phyloP scores from a whole-genome alignment of 2,329 filamentous ascomycete species.

The Colletotrichum australisinense region DNA sequence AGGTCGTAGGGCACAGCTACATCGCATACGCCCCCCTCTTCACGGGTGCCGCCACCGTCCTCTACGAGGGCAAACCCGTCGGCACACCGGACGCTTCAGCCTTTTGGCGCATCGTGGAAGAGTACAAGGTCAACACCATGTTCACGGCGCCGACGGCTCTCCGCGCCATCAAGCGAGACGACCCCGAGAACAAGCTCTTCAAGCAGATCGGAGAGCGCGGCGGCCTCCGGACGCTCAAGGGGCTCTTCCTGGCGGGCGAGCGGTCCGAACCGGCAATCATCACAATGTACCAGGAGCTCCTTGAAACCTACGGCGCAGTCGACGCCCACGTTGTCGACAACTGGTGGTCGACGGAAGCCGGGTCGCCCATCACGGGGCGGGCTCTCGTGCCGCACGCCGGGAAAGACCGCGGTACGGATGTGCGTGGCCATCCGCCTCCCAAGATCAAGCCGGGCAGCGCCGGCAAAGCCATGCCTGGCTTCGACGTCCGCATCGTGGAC shows the following conservation, averaged over 20 bases:
- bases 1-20: constrained; percentile 74
- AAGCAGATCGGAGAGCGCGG: constrained; percentile 71
- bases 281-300: constrained; percentile 80
- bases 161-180: constrained; percentile 87
- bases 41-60: constrained; percentile 84
- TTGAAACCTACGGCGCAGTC: constrained; percentile 73
- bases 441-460: constrained; percentile 85
- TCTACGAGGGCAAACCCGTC: constrained; percentile 95
- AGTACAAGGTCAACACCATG: constrained; percentile 85
- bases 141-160: constrained; percentile 91
- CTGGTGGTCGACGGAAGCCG: constrained; percentile 71
- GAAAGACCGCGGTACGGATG: constrained; percentile 58
- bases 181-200: constrained; percentile 78
- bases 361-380: constrained; percentile 68
- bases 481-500: constrained; percentile 86
- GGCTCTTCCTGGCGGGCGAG: constrained; percentile 89
- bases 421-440: constrained; percentile 55
- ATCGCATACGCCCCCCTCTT: constrained; percentile 91
- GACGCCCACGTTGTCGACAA: constrained; percentile 70
- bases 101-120: constrained; percentile 88
- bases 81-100: constrained; percentile 88
- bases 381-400: constrained; percentile 69
- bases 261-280: constrained; percentile 89
- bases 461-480: constrained; percentile 91
- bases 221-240: constrained; percentile 78